Evolutionary conservation across 352 stramenopile species (phyloP), one percentile per base, ranked within the genome.

Genomic region (Phytophthora lateralis): DNA sequence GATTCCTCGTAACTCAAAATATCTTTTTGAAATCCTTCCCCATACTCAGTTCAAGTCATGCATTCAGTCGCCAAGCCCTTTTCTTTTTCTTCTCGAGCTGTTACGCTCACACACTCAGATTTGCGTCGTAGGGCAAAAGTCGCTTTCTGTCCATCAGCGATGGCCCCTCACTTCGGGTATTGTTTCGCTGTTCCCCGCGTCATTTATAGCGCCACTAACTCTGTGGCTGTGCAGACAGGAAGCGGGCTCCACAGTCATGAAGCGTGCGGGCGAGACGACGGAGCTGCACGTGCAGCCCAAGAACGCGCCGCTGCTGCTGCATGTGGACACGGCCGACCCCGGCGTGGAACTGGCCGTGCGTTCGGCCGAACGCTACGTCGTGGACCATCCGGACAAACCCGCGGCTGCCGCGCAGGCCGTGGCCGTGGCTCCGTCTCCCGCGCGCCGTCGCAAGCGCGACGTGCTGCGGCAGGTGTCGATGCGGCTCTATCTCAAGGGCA

Each of bases 391-490:
- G 11, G 34, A 66, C 44, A 60, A 69, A 35, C 45, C 59, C 11
- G 43, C 38, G 44, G 27, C 21, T 15, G 29, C 47, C 10, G 20
- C 34, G 1, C 50, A 61, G 44, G 53, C 35, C n/a, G 45, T 42
- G 21, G 24, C 32, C 14, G 45, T 55, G 21, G 38, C 51, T 17
- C 35, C 58, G 59, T 45, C 49, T 2, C 24, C 55, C 17, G 51
- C 62, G 54, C 68, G 61, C 2, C 70, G 66, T 32, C 78, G 70
- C 27, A 88, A 91, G 58, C 81, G 83, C 39, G 78, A 90, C 46
- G 69, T 90, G n/a, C 58, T 92, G 52, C 82, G 82, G 30, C 82
- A 92, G 54, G 76, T 92, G 48, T 91, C 83, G 38, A 80, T 94
- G 76, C 78, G 83, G 2, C 61, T 94, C 26, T 90, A 90, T 65